Evolutionary conservation across 208 protist species (phyloP).

Genomic region (Trypanosoma avium): DNA sequence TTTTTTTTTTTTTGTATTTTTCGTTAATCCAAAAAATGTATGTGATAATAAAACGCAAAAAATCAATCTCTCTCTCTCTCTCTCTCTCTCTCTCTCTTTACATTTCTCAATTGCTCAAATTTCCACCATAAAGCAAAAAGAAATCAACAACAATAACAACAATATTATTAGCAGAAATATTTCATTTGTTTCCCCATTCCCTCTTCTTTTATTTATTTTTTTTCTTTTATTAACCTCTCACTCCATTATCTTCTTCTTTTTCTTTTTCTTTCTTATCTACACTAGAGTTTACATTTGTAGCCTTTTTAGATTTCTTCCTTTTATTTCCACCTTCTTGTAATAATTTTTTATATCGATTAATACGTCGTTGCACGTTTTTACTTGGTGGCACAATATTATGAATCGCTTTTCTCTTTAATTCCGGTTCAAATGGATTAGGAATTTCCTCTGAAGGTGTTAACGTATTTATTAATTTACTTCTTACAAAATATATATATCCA

Average conservation of each 20-base stretch:
- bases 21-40: too few relatives aligned
- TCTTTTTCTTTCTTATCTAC: too few relatives aligned
- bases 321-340: conserved; percentile 8
- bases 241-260: too few relatives aligned
- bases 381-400: conserved; percentile 35
- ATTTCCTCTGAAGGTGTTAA: conserved; percentile 55
- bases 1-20: not conserved
- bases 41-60: too few relatives aligned
- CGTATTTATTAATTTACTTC: conserved; percentile 62
- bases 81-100: too few relatives aligned
- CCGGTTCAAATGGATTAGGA: conserved; percentile 58
- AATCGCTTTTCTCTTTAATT: conserved; percentile 24
- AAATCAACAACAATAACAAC: too few relatives aligned
- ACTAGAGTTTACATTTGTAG: too few relatives aligned
- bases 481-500: conserved; percentile 78
- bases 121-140: too few relatives aligned
- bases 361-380: conserved; percentile 26
- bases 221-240: too few relatives aligned
- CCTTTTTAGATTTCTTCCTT: not conserved
- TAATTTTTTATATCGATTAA: conserved; percentile 25
- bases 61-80: too few relatives aligned
- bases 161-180: too few relatives aligned
- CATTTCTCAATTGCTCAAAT: too few relatives aligned
- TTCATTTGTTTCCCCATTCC: conserved; percentile 9
- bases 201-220: conserved; percentile 1